These are phyloP conservation scores for Dispira parvispora DNA, from an alignment of 192 early-diverging fungal genomes.

Conservation along the genomic window DNA sequence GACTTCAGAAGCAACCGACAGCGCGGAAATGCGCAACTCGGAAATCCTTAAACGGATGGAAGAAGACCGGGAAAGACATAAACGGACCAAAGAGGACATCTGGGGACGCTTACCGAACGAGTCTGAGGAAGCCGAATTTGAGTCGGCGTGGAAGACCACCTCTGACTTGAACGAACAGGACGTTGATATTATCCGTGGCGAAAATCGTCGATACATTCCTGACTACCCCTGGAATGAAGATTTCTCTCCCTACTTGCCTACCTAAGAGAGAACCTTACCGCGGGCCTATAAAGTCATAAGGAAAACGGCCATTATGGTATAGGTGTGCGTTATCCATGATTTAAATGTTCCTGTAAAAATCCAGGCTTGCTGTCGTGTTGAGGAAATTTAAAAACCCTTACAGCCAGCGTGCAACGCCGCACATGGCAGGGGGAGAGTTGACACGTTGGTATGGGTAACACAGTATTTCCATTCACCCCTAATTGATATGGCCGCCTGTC, in stretches of 20 bases:
- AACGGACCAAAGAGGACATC: slow-evolving; percentile 30
- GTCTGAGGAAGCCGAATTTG: slow-evolving; percentile 18
- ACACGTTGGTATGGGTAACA: too few relatives aligned
- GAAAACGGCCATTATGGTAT: too few relatives aligned
- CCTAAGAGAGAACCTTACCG: too few relatives aligned
- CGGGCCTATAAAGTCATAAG: too few relatives aligned
- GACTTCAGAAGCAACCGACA: slow-evolving; percentile 1
- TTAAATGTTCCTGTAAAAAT: too few relatives aligned
- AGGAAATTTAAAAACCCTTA: too few relatives aligned
- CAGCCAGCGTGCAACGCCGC: too few relatives aligned
- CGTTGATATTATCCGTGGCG: slow-evolving; percentile 20
- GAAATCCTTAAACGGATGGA: slow-evolving; percentile 34
- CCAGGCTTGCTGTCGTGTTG: too few relatives aligned
- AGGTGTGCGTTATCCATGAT: too few relatives aligned
- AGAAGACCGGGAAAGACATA: slow-evolving; percentile 37
- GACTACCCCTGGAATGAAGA: slow-evolving; percentile 11
- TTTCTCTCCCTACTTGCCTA: slow-evolving; percentile 1
- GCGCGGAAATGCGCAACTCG: slow-evolving; percentile 21
- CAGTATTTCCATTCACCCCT: too few relatives aligned
- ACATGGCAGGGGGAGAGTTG: too few relatives aligned
- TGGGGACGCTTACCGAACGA: slow-evolving; percentile 28
- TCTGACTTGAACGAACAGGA: slow-evolving; percentile 27
- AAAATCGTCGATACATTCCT: slow-evolving; percentile 18
- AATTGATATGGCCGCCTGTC: too few relatives aligned
- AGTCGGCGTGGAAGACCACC: slow-evolving; percentile 27